Evolutionary conservation across 192 early-diverging fungal species (phyloP).

Genomic region (Coemansia reversa): DNA sequence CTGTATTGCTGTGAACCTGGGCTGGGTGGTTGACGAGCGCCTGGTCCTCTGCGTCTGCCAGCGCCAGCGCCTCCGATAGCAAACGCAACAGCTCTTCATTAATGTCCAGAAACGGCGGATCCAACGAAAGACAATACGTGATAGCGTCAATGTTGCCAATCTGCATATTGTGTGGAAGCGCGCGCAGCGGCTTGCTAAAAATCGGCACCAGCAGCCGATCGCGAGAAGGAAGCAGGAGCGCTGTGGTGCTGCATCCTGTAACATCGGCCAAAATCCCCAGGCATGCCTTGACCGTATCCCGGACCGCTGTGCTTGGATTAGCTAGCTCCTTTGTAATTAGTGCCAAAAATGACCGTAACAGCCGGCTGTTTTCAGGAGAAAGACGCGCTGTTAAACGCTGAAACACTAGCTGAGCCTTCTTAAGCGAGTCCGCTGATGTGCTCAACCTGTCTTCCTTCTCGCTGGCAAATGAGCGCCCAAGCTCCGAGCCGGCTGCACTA

Average conservation of each 20-base stretch:
- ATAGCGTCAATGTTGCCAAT: conserved; percentile 99
- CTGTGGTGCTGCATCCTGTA: conserved; percentile 76
- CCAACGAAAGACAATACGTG: conserved; percentile 88
- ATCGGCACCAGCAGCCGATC: conserved; percentile 89
- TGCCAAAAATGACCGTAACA: conserved; percentile 44
- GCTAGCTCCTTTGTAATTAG: conserved; percentile 88
- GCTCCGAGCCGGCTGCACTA: not conserved
- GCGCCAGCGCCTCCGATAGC: conserved; percentile 84
- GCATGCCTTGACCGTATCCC: conserved; percentile 83
- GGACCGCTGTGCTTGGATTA: conserved; percentile 83
- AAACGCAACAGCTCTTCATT: conserved; percentile 89
- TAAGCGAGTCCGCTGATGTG: not conserved
- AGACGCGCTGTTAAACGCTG: conserved; percentile 35
- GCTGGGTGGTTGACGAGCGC: conserved; percentile 79
- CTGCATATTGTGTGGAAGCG: conserved; percentile 93
- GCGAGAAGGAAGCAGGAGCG: conserved; percentile 77
- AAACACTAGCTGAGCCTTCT: conserved; percentile 21
- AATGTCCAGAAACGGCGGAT: conserved; percentile 85
- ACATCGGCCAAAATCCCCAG: conserved; percentile 79
- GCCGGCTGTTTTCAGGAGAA: conserved; percentile 33
- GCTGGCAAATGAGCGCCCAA: not conserved
- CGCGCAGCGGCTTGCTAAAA: conserved; percentile 94
- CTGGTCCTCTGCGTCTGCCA: conserved; percentile 98
- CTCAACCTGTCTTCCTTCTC: not conserved
- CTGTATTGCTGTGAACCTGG: conserved; percentile 77